A percentile compares a stretch with the other conserved stretches of the same genome.
phyloP scores from a whole-genome alignment of 2,329 filamentous ascomycete species.

The Sarocladium oryzae region DNA sequence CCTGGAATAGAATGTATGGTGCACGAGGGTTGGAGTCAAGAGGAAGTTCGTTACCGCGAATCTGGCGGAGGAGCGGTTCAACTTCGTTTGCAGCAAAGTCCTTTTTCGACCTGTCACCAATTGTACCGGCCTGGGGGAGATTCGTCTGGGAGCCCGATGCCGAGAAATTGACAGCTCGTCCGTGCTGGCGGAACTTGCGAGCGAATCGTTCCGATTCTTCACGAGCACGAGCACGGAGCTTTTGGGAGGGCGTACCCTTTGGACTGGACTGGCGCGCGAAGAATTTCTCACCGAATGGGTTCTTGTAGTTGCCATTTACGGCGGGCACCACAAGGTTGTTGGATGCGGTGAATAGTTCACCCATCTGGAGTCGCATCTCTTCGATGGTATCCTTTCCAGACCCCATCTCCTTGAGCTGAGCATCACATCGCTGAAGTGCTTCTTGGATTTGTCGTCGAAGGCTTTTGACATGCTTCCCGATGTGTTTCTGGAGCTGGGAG shows the following conservation, averaged over 20 bases:
- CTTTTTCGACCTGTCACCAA: slow-evolving; percentile 34
- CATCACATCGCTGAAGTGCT: slow-evolving; percentile 41
- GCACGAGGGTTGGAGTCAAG: slow-evolving; percentile 47
- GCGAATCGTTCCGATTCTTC: slow-evolving; percentile 47
- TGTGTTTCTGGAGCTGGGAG: slow-evolving; percentile 43
- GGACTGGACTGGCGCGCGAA: slow-evolving; percentile 43
- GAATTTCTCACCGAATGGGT: slow-evolving; percentile 44
- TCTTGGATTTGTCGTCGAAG: slow-evolving; percentile 45
- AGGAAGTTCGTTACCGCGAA: slow-evolving; percentile 45
- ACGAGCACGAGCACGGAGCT: slow-evolving; percentile 42
- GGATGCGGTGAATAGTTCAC: slow-evolving; percentile 44
- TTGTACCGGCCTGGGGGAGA: slow-evolving; percentile 23
- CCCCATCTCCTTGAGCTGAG: slow-evolving; percentile 43
- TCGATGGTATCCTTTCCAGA: slow-evolving; percentile 44
- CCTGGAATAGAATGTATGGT: slow-evolving; percentile 48
- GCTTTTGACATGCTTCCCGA: slow-evolving; percentile 44
- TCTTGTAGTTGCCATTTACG: slow-evolving; percentile 50
- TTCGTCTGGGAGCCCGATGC: slow-evolving; percentile 14
- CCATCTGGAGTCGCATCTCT: slow-evolving; percentile 48
- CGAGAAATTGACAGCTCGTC: slow-evolving; percentile 41
- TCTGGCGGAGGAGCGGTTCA: slow-evolving; percentile 41
- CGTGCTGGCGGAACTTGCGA: slow-evolving; percentile 40
- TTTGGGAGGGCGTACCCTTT: slow-evolving; percentile 44
- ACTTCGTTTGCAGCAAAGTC: slow-evolving; percentile 43
- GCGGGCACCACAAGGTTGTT: slow-evolving; percentile 48